Conservation (phyloP, 257 asterid genomes). For the Fraxinus quadrangulata region DNA sequence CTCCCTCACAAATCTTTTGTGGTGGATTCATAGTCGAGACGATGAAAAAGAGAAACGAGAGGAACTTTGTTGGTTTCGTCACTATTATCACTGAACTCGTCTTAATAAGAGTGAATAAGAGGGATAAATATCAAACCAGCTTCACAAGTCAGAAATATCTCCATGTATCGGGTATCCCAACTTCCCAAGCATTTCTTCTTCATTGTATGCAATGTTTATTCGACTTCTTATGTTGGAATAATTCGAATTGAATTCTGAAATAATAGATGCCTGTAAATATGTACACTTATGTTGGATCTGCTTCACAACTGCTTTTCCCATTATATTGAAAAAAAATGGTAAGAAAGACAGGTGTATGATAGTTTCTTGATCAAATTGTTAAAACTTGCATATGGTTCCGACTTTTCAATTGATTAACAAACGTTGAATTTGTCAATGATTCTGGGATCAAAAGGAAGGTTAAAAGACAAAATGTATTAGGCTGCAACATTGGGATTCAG, state of each 20-base stretch:
- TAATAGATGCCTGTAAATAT: background rate
- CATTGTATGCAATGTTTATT: background rate
- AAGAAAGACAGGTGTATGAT: background rate
- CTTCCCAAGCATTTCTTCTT: background rate
- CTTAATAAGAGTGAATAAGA: background rate
- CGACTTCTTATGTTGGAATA: background rate
- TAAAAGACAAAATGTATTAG: background rate
- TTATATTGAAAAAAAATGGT: background rate
- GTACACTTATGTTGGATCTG: background rate
- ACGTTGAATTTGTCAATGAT: background rate
- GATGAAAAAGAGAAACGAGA: constrained; percentile 37
- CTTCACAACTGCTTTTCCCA: background rate
- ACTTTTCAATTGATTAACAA: background rate
- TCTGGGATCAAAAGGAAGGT: background rate
- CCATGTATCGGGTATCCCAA: background rate
- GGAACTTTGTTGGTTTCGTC: constrained; percentile 68
- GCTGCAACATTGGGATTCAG: background rate
- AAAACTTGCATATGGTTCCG: background rate
- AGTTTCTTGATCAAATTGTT: background rate
- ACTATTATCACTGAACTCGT: constrained; percentile 58
- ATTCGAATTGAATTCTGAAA: background rate
- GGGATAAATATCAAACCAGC: background rate
- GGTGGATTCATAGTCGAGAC: constrained; percentile 90
- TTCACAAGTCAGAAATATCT: background rate
- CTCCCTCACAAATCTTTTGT: constrained; percentile 70